A percentile compares a stretch with the other conserved stretches of the same genome.
These are phyloP conservation scores for Leccinum variabile DNA, from an alignment of 1,284 basidiomycete genomes.

Conservation along the genomic window DNA sequence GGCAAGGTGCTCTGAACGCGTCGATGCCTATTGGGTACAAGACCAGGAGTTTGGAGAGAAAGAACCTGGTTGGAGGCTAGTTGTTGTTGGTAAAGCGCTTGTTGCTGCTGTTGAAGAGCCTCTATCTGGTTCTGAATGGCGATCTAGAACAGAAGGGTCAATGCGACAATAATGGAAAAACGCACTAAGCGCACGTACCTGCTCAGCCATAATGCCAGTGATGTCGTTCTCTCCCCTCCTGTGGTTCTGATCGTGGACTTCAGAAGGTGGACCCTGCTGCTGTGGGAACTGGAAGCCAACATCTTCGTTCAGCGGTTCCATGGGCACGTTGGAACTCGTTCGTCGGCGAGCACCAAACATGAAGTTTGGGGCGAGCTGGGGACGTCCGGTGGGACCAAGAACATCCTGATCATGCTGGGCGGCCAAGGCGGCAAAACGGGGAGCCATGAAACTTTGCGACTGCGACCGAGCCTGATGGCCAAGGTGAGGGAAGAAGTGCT, in stretches of 20 bases:
- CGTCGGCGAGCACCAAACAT: conserved; percentile 81
- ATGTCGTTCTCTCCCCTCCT: conserved; percentile 73
- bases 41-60: conserved; percentile 67
- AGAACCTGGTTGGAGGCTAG: conserved; percentile 74
- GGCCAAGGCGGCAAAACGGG: conserved; percentile 83
- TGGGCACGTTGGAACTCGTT: conserved; percentile 45
- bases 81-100: conserved; percentile 85
- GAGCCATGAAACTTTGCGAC: conserved; percentile 81
- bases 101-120: conserved; percentile 86
- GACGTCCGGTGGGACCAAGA: conserved; percentile 78
- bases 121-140: conserved; percentile 90
- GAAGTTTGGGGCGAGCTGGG: conserved; percentile 86
- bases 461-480: conserved; percentile 71
- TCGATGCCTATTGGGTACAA: conserved; percentile 73
- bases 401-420: conserved; percentile 71
- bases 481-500: conserved; percentile 48
- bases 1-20: conserved; percentile 88
- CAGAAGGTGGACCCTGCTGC: conserved; percentile 48
- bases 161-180: conserved; percentile 2
- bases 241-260: conserved; percentile 46
- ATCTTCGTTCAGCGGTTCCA: conserved; percentile 77
- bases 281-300: conserved; percentile 81
- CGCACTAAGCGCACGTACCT: conserved; percentile 59
- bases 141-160: conserved; percentile 53
- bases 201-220: conserved; percentile 85